A percentile compares a stretch with the other conserved stretches of the same genome.
Evolutionary conservation across 768 basidiomycete species (phyloP).

Genomic region (Russula brevipes): DNA sequence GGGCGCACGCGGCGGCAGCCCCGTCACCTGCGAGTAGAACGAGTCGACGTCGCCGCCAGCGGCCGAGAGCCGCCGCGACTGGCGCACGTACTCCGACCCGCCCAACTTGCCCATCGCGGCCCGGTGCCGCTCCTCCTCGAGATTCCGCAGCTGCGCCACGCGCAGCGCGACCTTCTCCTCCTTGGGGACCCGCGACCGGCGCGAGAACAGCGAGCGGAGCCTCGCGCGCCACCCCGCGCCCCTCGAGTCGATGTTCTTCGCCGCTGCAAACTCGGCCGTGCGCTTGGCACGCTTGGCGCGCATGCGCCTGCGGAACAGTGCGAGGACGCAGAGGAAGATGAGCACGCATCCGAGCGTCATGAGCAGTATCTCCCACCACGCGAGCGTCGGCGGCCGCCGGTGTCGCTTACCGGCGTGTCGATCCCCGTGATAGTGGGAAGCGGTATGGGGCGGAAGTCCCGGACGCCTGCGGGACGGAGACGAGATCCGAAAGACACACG

Average conservation of each 20-base stretch:
- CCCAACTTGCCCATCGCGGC: constrained; percentile 33
- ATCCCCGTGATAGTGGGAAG: constrained; percentile 57
- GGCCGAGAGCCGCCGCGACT: constrained; percentile 29
- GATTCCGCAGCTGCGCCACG: constrained; percentile 43
- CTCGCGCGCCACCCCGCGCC: constrained; percentile 48
- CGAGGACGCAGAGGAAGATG: constrained; percentile 61
- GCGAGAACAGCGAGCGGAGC: constrained; percentile 52
- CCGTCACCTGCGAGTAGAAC: constrained; percentile 67
- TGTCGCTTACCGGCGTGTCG: constrained; percentile 39
- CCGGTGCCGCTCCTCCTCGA: constrained; percentile 47
- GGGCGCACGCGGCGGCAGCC: constrained; percentile 52
- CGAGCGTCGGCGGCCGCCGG: constrained; percentile 35
- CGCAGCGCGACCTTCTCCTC: constrained; percentile 25
- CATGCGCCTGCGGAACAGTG: constrained; percentile 65
- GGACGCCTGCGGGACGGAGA: constrained; percentile 45
- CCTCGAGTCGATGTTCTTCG: constrained; percentile 48
- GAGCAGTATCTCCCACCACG: constrained; percentile 83
- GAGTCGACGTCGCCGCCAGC: constrained; percentile 43
- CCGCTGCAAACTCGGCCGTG: constrained; percentile 59
- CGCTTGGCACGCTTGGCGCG: constrained; percentile 62
- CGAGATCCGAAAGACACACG: constrained; percentile 73
- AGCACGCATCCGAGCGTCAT: constrained; percentile 80
- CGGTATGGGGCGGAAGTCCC: constrained; percentile 39
- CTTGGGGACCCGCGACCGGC: constrained; percentile 25
- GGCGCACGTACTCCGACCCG: constrained; percentile 16